phyloP scores from a whole-genome alignment of 257 asterid species.

The Solanum habrochaites region DNA sequence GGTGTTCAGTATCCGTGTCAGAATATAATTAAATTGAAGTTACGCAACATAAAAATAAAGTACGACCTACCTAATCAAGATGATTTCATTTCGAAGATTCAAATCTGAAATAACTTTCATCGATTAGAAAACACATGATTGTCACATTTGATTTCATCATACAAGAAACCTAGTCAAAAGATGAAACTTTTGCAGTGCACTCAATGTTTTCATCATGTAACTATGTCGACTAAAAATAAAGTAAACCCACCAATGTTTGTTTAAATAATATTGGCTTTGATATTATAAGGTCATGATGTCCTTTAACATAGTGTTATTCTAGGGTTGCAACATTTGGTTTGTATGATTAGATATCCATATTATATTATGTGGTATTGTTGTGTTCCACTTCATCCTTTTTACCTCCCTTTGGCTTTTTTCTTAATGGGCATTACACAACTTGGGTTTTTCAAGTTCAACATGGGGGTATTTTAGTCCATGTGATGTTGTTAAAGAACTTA shows the following conservation, averaged over 20 bases:
- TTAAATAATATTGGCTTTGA: not conserved
- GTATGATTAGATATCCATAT: slow-evolving; percentile 60
- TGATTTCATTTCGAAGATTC: rapidly evolving
- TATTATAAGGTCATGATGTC: not conserved
- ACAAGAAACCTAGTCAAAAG: not conserved
- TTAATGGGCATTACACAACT: not conserved
- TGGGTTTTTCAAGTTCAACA: not conserved
- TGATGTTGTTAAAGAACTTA: not conserved
- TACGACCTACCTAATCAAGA: not conserved
- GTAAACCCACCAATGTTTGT: not conserved
- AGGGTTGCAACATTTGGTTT: not conserved
- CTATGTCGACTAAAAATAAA: not conserved
- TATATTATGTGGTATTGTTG: not conserved
- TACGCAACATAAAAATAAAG: rapidly evolving
- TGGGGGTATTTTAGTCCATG: not conserved
- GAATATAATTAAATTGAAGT: not conserved
- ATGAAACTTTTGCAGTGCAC: not conserved
- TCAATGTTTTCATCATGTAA: not conserved
- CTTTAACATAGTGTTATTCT: not conserved
- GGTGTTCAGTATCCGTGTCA: rapidly evolving
- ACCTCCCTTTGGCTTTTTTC: not conserved
- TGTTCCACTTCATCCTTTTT: slow-evolving; percentile 21
- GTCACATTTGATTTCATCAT: not conserved
- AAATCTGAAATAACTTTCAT: not conserved
- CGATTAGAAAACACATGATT: not conserved